Evolutionary conservation across 768 basidiomycete species (phyloP), one percentile per base, ranked within the genome.

Genomic region (Amanita fuliginea): DNA sequence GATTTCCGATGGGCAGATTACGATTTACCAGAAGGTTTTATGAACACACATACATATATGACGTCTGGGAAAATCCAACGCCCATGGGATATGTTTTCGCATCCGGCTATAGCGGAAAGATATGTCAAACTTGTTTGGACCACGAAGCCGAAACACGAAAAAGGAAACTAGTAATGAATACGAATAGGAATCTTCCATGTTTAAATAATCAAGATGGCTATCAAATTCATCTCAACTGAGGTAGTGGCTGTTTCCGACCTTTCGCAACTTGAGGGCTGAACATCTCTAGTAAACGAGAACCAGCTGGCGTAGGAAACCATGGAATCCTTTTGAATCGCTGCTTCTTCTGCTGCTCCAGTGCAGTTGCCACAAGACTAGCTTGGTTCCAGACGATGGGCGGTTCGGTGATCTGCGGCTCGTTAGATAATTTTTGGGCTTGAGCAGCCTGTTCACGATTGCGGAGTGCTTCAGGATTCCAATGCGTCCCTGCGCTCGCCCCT

Each of bases 391-490:
- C 46, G 13, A 47, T 14, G 11, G 35, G 34, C 3, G 33, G 35
- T 22, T 47, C 36, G n/a, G 36, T 4, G 37, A 28, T 36, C 7
- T 26, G 18, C 26, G 35, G 22, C 18, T 46, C 18, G 35, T 46
- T 46, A 14, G 24, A 24, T 9, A 4, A 14, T 19, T 13, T 37
- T 2, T 37, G 35, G 13, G 14, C 46, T n/a, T 40, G 35, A 32
- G 46, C 35, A 30, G 26, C 24, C n/a, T 47, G 35, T n/a, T 39
- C 22, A n/a, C 26, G 46, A 13, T 22, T 39, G 1, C 37, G 46
- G 22, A 47, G 46, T 2, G 24, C 46, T 47, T 39, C 46, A 18
- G 37, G 37, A 22, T 35, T 39, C 46, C 46, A 39, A 39, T 47
- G 46, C 9, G 14, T 18, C 26, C 30, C 26, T 39, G 46, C 21